A percentile compares a stretch with the other conserved stretches of the same genome.
These are phyloP conservation scores for Hygrophorus pudorinus DNA, from an alignment of 768 basidiomycete genomes.

Conservation along the genomic window DNA sequence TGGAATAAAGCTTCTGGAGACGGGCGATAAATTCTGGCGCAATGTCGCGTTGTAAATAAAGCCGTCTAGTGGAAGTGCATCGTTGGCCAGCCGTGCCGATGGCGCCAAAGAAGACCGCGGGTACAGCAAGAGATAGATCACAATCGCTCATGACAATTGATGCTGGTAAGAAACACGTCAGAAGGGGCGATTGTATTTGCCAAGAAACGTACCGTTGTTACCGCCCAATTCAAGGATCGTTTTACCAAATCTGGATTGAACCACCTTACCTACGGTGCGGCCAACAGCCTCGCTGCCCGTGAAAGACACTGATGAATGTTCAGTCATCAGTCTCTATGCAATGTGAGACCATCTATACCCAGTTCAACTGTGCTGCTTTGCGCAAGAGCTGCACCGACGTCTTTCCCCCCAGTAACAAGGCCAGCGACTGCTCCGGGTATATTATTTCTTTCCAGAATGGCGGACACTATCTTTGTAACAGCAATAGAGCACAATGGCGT, in stretches of 20 bases:
- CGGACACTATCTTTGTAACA: slow-evolving; percentile 73
- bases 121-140: slow-evolving; percentile 81
- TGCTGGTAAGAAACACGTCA: slow-evolving; percentile 37
- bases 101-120: slow-evolving; percentile 88
- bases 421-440: slow-evolving; percentile 78
- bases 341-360: slow-evolving; percentile 31
- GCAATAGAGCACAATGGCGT: slow-evolving; percentile 91
- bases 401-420: slow-evolving; percentile 75
- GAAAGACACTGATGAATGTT: slow-evolving; percentile 62
- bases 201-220: slow-evolving; percentile 66
- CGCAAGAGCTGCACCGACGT: slow-evolving; percentile 71
- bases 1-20: slow-evolving; percentile 64
- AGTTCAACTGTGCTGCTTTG: slow-evolving; percentile 68
- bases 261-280: slow-evolving; percentile 75
- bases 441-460: slow-evolving; percentile 72
- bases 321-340: background rate
- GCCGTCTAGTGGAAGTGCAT: slow-evolving; percentile 87
- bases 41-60: slow-evolving; percentile 80
- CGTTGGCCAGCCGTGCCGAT: slow-evolving; percentile 70
- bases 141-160: slow-evolving; percentile 92
- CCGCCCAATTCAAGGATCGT: slow-evolving; percentile 87
- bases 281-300: slow-evolving; percentile 91
- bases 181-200: slow-evolving; percentile 9
- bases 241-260: slow-evolving; percentile 85
- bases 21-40: slow-evolving; percentile 67